Conservation (phyloP, 352 stramenopile genomes). For the Bremia lactucae region DNA sequence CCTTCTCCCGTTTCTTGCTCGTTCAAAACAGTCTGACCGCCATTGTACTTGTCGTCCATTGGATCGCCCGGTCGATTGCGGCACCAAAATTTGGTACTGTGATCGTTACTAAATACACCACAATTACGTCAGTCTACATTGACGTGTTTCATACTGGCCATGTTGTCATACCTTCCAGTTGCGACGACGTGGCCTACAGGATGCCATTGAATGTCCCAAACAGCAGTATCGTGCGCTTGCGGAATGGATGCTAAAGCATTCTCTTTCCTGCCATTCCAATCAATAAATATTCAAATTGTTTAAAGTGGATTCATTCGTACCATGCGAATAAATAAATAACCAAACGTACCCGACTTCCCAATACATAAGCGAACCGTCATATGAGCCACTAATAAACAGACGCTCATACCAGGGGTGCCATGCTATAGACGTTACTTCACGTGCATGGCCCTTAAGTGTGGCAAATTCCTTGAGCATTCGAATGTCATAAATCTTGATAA, state of each 20-base stretch:
- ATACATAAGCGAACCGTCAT: slow-evolving; percentile 95
- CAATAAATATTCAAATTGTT: slow-evolving; percentile 2
- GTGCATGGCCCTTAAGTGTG: slow-evolving; percentile 92
- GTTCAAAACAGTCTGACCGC: slow-evolving; percentile 54
- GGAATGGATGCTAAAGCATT: slow-evolving; percentile 76
- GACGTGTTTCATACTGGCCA: too few relatives aligned
- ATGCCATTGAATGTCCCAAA: slow-evolving; percentile 98
- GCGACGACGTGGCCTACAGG: slow-evolving; percentile 93
- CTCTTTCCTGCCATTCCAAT: slow-evolving; percentile 54
- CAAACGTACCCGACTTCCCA: slow-evolving; percentile 89
- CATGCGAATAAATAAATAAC: slow-evolving; percentile 16
- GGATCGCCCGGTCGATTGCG: slow-evolving; percentile 88
- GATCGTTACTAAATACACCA: slow-evolving; percentile 79
- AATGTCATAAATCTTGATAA: slow-evolving; percentile 99
- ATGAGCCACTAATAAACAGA: slow-evolving; percentile 93
- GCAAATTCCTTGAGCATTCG: slow-evolving; percentile 92
- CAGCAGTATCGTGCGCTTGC: slow-evolving; percentile 92
- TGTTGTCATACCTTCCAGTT: slow-evolving; percentile 67
- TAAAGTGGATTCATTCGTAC: slow-evolving; percentile 74
- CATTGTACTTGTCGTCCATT: slow-evolving; percentile 87
- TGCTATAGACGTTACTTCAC: slow-evolving; percentile 92
- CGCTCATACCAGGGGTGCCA: slow-evolving; percentile 96
- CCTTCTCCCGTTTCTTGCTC: slow-evolving; percentile 42
- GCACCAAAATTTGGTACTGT: slow-evolving; percentile 97
- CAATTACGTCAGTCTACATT: neutral